Conservation (phyloP, 441 rosid species). For the Francoa sonchifolia region DNA sequence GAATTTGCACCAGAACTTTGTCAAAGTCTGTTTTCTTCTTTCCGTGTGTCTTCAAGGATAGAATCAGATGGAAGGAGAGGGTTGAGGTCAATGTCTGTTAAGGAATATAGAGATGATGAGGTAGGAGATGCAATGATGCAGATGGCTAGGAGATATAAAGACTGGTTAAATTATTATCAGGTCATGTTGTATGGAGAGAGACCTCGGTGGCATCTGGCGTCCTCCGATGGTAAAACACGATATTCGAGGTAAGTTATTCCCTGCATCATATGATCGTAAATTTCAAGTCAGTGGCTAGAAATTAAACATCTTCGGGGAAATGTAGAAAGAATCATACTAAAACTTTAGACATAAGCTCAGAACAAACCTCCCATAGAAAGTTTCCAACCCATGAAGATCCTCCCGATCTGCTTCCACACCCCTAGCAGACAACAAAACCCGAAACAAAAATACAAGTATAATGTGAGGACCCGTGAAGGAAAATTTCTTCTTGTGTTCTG, state of each 20-base stretch:
- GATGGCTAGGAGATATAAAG: constrained; percentile 45
- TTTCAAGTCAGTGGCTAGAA: too few relatives aligned
- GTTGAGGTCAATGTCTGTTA: constrained; percentile 3
- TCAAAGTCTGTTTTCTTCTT: constrained; percentile 27
- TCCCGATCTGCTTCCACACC: too few relatives aligned
- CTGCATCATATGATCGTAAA: not conserved
- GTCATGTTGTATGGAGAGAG: constrained; percentile 45
- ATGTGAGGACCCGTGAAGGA: too few relatives aligned
- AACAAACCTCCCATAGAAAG: too few relatives aligned
- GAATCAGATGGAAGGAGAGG: constrained; percentile 4
- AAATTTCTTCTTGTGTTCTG: too few relatives aligned
- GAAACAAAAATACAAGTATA: too few relatives aligned
- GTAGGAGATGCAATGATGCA: constrained; percentile 29
- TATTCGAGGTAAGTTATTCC: constrained; percentile 19
- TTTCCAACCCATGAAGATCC: too few relatives aligned
- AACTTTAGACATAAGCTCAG: too few relatives aligned
- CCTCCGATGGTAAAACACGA: constrained; percentile 11
- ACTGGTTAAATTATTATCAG: constrained; percentile 62
- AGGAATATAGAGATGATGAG: constrained; percentile 1
- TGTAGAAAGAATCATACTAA: too few relatives aligned
- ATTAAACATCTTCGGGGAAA: too few relatives aligned
- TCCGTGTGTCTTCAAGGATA: constrained; percentile 4
- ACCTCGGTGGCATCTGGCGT: constrained; percentile 20
- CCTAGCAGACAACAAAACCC: too few relatives aligned
- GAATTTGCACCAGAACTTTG: constrained; percentile 49